A percentile compares a stretch with the other conserved stretches of the same genome.
These are phyloP conservation scores for Psilocybe mexicana DNA, from an alignment of 1,284 basidiomycete species.

Conservation along the genomic window DNA sequence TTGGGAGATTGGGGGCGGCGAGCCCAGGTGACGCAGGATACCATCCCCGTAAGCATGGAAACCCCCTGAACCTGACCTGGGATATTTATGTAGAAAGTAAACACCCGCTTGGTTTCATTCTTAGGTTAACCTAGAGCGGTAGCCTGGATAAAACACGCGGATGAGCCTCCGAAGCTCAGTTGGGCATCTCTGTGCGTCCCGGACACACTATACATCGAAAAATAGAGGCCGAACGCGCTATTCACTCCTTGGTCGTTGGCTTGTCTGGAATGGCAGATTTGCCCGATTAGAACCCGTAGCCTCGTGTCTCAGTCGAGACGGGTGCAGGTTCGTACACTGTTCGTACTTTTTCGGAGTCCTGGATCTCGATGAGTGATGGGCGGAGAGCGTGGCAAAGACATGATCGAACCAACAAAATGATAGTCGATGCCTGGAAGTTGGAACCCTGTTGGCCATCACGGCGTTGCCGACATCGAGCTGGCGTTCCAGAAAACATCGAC, in stretches of 20 bases:
- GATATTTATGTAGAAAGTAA: not conserved
- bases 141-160: not conserved
- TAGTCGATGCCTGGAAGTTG: not conserved
- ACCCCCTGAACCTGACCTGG: constrained; percentile 17
- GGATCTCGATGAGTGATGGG: not conserved
- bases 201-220: not conserved
- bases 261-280: not conserved
- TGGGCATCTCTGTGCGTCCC: not conserved
- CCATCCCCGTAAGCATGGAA: constrained; percentile 20
- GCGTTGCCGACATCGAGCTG: not conserved
- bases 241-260: not conserved
- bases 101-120: not conserved
- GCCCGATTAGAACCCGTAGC: constrained; percentile 13
- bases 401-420: not conserved
- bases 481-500: not conserved
- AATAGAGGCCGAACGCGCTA: not conserved
- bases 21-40: constrained; percentile 1
- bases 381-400: not conserved
- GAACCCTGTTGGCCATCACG: not conserved
- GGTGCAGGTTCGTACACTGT: not conserved
- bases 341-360: not conserved
- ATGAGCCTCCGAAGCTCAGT: not conserved
- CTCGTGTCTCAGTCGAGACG: constrained; percentile 7
- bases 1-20: not conserved
- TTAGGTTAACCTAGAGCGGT: not conserved